A percentile compares a stretch with the other conserved stretches of the same genome.
phyloP scores from a whole-genome alignment of 2,329 filamentous ascomycete genomes.

The Claviceps maximensis region DNA sequence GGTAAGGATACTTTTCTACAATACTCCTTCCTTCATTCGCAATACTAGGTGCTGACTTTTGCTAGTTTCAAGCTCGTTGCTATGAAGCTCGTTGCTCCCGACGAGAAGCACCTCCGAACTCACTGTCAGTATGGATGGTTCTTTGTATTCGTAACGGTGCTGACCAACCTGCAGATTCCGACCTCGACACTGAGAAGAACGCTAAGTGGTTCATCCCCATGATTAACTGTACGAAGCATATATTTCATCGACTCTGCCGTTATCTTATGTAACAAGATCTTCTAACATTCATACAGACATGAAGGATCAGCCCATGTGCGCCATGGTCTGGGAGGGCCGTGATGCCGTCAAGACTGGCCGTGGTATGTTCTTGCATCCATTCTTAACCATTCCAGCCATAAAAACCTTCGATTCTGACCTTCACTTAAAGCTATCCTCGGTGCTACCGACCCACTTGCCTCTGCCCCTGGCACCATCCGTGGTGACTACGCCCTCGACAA shows the following conservation, averaged over 20 bases:
- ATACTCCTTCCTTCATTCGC: background rate
- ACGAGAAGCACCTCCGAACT: conserved; percentile 92
- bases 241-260: background rate
- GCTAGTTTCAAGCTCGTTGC: conserved; percentile 78
- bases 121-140: conserved; percentile 51
- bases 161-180: conserved; percentile 46
- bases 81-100: conserved; percentile 85
- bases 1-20: conserved; percentile 35
- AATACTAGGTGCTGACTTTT: conserved; percentile 2
- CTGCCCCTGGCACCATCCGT: conserved; percentile 94
- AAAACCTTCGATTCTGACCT: conserved; percentile 5
- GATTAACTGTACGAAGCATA: conserved; percentile 61
- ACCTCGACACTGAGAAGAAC: conserved; percentile 49
- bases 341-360: conserved; percentile 98
- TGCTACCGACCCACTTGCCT: conserved; percentile 96
- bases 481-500: conserved; percentile 70
- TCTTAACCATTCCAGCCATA: background rate
- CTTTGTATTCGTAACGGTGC: conserved; percentile 7
- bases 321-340: conserved; percentile 99
- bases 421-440: conserved; percentile 61
- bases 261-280: background rate
- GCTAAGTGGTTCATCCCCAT: conserved; percentile 98
- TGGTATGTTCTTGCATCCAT: conserved; percentile 36
- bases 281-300: conserved; percentile 2
- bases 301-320: conserved; percentile 57